phyloP scores from a whole-genome alignment of 768 basidiomycete species.

The Lactarius indigo region DNA sequence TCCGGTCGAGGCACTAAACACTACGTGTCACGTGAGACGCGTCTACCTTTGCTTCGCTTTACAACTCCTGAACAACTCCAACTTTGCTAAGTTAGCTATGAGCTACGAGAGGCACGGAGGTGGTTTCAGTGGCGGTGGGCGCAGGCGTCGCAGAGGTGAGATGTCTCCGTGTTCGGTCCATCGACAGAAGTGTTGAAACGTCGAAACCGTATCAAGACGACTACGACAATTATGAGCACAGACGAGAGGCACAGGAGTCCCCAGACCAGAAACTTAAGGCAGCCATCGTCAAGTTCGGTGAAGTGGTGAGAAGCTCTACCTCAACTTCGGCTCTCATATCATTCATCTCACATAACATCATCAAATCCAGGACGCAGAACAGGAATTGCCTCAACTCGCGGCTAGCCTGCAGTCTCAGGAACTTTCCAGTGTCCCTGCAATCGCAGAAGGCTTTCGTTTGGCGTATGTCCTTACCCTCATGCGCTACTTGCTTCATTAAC shows the following conservation, averaged over 20 bases:
- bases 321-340: constrained; percentile 1
- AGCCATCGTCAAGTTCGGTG: constrained; percentile 69
- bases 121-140: constrained; percentile 33
- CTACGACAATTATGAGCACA: constrained; percentile 55
- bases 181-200: neutral
- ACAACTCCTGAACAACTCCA: neutral
- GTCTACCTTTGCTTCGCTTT: neutral
- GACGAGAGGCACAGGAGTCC: constrained; percentile 60
- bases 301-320: constrained; percentile 58
- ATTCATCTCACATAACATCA: neutral
- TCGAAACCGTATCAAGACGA: constrained; percentile 46
- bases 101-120: constrained; percentile 50
- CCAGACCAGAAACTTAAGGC: constrained; percentile 69
- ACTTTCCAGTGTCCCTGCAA: constrained; percentile 53
- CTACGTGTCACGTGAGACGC: constrained; percentile 7
- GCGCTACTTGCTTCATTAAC: constrained; percentile 17
- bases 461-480: constrained; percentile 41
- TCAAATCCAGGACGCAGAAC: constrained; percentile 54
- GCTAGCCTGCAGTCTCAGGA: constrained; percentile 58
- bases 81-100: constrained; percentile 36
- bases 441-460: constrained; percentile 73
- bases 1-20: neutral
- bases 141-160: constrained; percentile 29
- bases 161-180: constrained; percentile 2
- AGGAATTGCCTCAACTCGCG: constrained; percentile 67